phyloP scores from a whole-genome alignment of 495 filamentous ascomycete genomes.

The Bombardia bombarda region DNA sequence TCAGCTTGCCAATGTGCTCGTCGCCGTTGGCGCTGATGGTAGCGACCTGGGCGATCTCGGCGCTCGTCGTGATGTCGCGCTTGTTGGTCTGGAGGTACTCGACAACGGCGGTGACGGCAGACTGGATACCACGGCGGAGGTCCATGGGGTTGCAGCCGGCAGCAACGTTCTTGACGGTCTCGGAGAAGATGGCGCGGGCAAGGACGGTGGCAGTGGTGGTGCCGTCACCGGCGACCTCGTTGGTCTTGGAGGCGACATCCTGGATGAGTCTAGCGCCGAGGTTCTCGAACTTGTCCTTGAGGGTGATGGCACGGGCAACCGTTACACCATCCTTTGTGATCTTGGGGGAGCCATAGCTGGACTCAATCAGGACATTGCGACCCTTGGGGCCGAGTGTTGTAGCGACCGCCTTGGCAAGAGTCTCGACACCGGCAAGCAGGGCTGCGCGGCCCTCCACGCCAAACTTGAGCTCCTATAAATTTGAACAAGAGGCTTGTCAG shows the following conservation, averaged over 20 bases:
- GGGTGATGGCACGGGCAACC: conserved; percentile 81
- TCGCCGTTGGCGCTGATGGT: conserved; percentile 98
- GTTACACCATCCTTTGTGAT: conserved; percentile 99
- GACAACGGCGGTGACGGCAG: conserved; percentile 89
- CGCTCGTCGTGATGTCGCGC: conserved; percentile 93
- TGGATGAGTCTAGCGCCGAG: conserved; percentile 92
- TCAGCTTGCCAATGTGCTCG: conserved; percentile 87
- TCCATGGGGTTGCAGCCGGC: conserved; percentile 99
- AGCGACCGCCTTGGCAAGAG: conserved; percentile 89
- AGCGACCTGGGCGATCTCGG: conserved; percentile 95
- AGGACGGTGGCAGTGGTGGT: conserved; percentile 97
- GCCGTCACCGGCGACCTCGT: conserved; percentile 96
- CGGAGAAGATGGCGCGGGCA: conserved; percentile 96
- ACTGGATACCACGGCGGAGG: conserved; percentile 90
- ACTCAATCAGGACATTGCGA: conserved; percentile 96
- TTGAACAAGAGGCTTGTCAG: conserved; percentile 6
- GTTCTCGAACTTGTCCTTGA: conserved; percentile 99
- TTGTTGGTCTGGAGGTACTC: conserved; percentile 90
- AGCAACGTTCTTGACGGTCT: conserved; percentile 99
- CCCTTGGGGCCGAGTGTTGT: conserved; percentile 97
- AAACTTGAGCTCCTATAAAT: conserved; percentile 84
- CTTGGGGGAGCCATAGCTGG: conserved; percentile 94
- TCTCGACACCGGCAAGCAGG: conserved; percentile 91
- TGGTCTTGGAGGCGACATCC: conserved; percentile 98
- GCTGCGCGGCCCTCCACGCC: conserved; percentile 88